Percentiles rank a stretch among this genome's conserved stretches.
Conservation (phyloP, 768 basidiomycete genomes). For the Lactarius trivialis region DNA sequence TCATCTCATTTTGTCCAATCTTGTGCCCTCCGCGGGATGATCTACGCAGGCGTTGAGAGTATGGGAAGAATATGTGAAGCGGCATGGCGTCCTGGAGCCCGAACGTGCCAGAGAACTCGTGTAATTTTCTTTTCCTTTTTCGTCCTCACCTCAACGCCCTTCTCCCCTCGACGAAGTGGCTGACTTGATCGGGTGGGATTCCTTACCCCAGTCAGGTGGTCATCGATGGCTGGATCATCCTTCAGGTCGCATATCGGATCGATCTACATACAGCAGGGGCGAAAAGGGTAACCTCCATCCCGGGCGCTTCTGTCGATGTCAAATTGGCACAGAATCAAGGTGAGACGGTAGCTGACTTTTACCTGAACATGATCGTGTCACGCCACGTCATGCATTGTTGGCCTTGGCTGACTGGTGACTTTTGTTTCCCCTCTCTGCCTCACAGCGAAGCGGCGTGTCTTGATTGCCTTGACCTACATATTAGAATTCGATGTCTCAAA, state of each 20-base stretch:
- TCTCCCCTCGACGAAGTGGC: background rate
- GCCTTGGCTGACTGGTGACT: background rate
- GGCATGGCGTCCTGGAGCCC: background rate
- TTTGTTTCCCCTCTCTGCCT: too few relatives aligned
- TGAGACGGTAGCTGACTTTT: background rate
- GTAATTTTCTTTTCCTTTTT: background rate
- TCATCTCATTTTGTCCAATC: background rate
- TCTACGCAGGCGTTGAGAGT: constrained; percentile 2
- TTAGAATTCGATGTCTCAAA: background rate
- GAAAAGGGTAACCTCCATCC: background rate
- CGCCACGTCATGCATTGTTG: background rate
- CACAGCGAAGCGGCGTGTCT: background rate
- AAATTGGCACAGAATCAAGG: background rate
- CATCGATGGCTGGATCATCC: constrained; percentile 2
- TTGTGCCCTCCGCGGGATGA: background rate
- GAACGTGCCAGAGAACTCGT: background rate
- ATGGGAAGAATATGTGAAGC: constrained; percentile 1
- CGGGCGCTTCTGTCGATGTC: background rate
- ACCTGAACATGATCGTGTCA: too few relatives aligned
- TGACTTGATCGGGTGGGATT: background rate
- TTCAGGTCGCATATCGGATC: background rate
- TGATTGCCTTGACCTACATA: background rate
- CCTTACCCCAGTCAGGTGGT: background rate
- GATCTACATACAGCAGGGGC: background rate
- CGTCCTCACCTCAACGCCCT: background rate